Evolutionary conservation across 306 rosid species (phyloP).

Genomic region (Senna siamea): DNA sequence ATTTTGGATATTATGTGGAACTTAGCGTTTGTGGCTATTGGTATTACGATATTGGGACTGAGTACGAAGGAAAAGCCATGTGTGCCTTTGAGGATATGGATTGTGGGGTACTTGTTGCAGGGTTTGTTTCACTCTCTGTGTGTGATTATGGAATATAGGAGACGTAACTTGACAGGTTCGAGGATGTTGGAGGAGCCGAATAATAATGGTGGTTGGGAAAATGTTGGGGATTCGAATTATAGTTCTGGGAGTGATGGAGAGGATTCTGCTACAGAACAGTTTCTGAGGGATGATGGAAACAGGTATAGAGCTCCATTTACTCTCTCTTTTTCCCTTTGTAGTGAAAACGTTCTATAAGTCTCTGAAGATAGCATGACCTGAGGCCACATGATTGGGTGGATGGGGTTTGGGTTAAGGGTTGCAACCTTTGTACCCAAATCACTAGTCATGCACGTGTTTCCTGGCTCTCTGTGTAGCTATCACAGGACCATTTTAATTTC

Average conservation of each 20-base stretch:
- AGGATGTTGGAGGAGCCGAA: slow-evolving; percentile 35
- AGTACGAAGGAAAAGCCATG: slow-evolving; percentile 62
- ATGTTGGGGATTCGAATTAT: slow-evolving; percentile 50
- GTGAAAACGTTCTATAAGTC: no score
- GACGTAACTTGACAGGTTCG: slow-evolving; percentile 38
- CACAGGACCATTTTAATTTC: not conserved
- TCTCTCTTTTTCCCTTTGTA: no score
- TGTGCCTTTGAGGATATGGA: slow-evolving; percentile 81
- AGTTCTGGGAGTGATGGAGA: slow-evolving; percentile 61
- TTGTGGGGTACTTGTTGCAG: slow-evolving; percentile 66
- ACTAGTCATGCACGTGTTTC: not conserved
- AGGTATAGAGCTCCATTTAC: slow-evolving; percentile 42
- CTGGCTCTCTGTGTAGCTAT: not conserved
- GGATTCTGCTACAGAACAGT: slow-evolving; percentile 46
- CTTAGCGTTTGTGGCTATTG: slow-evolving; percentile 53
- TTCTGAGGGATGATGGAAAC: slow-evolving; percentile 44
- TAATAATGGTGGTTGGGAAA: slow-evolving; percentile 38
- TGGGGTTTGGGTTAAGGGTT: not conserved
- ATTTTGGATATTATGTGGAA: slow-evolving; percentile 72
- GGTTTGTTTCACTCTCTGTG: slow-evolving; percentile 63
- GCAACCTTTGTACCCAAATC: not conserved
- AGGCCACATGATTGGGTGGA: not conserved
- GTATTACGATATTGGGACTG: slow-evolving; percentile 49
- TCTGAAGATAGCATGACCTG: not conserved
- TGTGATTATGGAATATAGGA: slow-evolving; percentile 57